Evolutionary conservation across 371 early-diverging fungal species (phyloP), one percentile per base, ranked within the genome.

Genomic region (Lichtheimia ornata): DNA sequence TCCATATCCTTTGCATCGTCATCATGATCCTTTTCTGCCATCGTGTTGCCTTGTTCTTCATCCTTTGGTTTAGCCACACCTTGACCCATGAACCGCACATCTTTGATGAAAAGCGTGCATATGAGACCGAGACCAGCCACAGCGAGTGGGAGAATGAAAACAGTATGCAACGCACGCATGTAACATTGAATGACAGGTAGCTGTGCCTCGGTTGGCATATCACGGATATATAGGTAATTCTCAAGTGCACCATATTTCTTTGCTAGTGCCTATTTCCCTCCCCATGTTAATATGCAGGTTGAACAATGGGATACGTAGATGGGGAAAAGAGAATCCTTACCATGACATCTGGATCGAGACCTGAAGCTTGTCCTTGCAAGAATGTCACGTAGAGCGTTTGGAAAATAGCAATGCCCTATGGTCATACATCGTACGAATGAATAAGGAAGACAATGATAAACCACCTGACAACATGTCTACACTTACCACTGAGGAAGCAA

Each of bases 101-200:
- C 41, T 41, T 54, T 54, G 41, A 40, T 47, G 40, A 62, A 51
- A 4, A 63, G 18, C 3, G 63, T 44, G 5, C 40, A 24, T 55
- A 62, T 22, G n/a, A 62, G 30, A 22, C 55, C 62, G 12, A 62
- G 22, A 5, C 49, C 55, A 13, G 55, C 47, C 0, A 40, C 54
- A 1, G 42, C 55, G 3, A 62, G 51, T 11, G 62, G 41, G 11
- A 62, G 35, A 62, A 47, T 24, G 17, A 62, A 62, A 13, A 55
- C 41, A 18, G n/a, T 20, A 35, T 55, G 55, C 45, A 62, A n/a
- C 11, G 40, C 44, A 2, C 27, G 14, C 41, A 44, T 54, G 28
- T 62, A 62, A 1, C 79, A 78, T 44, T 76, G 60, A 50, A 88
- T 67, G 18, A 89, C 69, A 49, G 67, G 53, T 0, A 27, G 47